Conservation (phyloP, 1,139 yeast genomes). For the Sugiyamaella pinicola region DNA sequence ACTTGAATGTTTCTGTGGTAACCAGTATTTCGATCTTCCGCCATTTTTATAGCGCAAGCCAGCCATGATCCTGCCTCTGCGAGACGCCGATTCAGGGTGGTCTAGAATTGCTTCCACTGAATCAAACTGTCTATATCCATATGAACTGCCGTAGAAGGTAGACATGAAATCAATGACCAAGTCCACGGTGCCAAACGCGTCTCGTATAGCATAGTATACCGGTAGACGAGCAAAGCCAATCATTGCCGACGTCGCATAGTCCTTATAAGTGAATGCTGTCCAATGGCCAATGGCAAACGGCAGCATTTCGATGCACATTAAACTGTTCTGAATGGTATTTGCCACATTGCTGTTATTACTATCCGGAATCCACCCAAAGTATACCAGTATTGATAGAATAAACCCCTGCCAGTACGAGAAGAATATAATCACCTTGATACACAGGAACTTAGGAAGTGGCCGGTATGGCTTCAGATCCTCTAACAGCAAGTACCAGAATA, state of each 20-base stretch:
- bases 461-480: slow-evolving; percentile 74
- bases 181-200: slow-evolving; percentile 75
- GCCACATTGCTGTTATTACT: slow-evolving; percentile 44
- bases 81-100: slow-evolving; percentile 65
- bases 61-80: slow-evolving; percentile 73
- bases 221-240: slow-evolving; percentile 70
- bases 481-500: slow-evolving; percentile 89
- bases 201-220: slow-evolving; percentile 65
- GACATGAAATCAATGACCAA: slow-evolving; percentile 73
- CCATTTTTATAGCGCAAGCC: slow-evolving; percentile 81
- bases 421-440: slow-evolving; percentile 90
- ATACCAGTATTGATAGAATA: slow-evolving; percentile 48
- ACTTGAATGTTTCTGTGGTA: slow-evolving; percentile 46
- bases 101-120: slow-evolving; percentile 71
- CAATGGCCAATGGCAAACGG: slow-evolving; percentile 88
- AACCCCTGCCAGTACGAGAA: slow-evolving; percentile 98
- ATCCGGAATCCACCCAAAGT: slow-evolving; percentile 53
- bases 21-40: slow-evolving; percentile 85
- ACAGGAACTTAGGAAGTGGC: slow-evolving; percentile 89
- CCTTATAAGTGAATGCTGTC: slow-evolving; percentile 77
- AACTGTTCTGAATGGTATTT: slow-evolving; percentile 69
- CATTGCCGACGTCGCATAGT: slow-evolving; percentile 60
- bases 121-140: slow-evolving; percentile 83
- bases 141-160: slow-evolving; percentile 73
- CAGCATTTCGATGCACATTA: slow-evolving; percentile 80